Base-by-base conservation (phyloP, 2,329 filamentous ascomycete species). In the Aureobasidium sp. region DNA sequence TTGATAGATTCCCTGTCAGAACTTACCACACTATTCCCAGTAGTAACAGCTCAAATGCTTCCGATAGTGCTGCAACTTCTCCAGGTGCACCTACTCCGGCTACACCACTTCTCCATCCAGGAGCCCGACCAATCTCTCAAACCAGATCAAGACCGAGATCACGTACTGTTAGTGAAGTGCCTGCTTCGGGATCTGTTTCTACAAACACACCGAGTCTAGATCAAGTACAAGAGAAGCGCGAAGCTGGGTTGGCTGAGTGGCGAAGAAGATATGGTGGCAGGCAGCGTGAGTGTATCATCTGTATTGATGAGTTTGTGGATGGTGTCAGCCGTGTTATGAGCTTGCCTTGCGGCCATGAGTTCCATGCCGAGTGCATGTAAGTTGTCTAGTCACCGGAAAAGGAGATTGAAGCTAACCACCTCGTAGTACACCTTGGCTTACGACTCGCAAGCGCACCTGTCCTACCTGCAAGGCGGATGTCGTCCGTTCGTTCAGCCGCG, bases 391-490 rank as follows among this genome's bases (percentile, higher is more conserved):
- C n/a, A 38, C 16, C 35, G 39, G 27, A 24, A 5, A 44, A 22
- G 25, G 40, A 52, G 22, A 55, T 47, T 27, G 29, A 48, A 38
- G 25, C 16, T 3, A 6, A 38, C 22, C 59, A n/a, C n/a, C n/a
- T n/a, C n/a, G n/a, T n/a, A 95, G 90, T 66, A 97, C 93, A 4
- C 93, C 93, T 2, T 98, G 93, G 93, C 76, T 98, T 49, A 96
- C 91, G 0, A 97, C 90, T 14, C 84, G 91, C 44, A 86, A 93
- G 58, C 85, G 93, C 58, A 98, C 93, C n/a, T 98, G 93, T 63
- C 93, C 93, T 0, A 97, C 98, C 56, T 98, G 93, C 74, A 98
- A 98, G 73, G 90, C 90, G 44, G 93, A 98, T 66, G 93, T 98
- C 30, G 91, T 98, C 14, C 70, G 76, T 39, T 70, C 67, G 7